phyloP scores from a whole-genome alignment of 345 rosid genomes.

The Populus nigra region DNA sequence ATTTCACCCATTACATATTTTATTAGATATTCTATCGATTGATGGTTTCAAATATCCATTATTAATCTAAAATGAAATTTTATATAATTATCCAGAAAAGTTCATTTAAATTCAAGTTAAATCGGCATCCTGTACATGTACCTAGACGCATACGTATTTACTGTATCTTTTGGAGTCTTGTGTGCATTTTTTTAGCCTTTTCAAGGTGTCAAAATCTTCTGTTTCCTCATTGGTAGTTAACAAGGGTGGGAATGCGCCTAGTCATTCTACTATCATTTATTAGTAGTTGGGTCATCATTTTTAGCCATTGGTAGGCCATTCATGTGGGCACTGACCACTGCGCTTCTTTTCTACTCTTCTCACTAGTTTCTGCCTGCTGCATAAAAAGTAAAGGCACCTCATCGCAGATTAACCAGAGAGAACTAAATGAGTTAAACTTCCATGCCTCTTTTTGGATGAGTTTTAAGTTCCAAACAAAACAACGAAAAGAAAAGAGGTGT shows the following conservation, averaged over 20 bases:
- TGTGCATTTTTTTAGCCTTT: neutral
- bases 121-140: too few relatives aligned
- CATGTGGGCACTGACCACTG: neutral
- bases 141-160: neutral
- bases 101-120: too few relatives aligned
- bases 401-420: neutral
- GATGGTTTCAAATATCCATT: too few relatives aligned
- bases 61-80: too few relatives aligned
- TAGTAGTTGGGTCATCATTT: slow-evolving; percentile 48
- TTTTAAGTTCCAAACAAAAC: neutral
- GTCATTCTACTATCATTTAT: neutral
- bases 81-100: too few relatives aligned
- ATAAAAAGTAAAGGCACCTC: neutral
- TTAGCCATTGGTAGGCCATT: slow-evolving; percentile 32
- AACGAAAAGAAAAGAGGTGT: neutral
- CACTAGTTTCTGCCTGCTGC: neutral
- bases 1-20: too few relatives aligned
- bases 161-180: neutral
- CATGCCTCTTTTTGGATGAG: neutral
- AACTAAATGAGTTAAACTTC: neutral
- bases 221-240: neutral
- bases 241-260: neutral
- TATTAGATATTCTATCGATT: too few relatives aligned
- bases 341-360: neutral
- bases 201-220: neutral